Evolutionary conservation across 768 basidiomycete species (phyloP).

Genomic region (Strobilomyces confusus): DNA sequence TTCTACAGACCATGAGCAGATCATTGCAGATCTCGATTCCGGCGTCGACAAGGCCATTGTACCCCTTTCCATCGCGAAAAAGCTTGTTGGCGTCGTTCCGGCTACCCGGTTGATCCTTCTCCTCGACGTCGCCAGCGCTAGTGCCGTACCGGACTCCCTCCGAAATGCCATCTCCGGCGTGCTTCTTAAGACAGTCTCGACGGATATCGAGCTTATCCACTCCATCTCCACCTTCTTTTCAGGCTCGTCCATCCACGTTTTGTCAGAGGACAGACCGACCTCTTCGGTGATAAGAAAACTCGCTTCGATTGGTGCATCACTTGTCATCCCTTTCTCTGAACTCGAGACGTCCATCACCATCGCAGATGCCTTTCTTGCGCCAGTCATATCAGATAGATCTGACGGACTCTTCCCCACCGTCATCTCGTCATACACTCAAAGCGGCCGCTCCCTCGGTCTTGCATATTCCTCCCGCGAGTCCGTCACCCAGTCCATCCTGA

Average conservation of each 20-base stretch:
- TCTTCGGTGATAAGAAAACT: slow-evolving; percentile 58
- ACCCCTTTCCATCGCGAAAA: slow-evolving; percentile 59
- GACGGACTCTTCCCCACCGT: slow-evolving; percentile 95
- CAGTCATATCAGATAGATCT: slow-evolving; percentile 76
- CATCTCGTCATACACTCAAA: slow-evolving; percentile 65
- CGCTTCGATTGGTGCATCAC: slow-evolving; percentile 51
- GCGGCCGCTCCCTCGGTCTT: slow-evolving; percentile 78
- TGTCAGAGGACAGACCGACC: slow-evolving; percentile 53
- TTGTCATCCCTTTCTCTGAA: slow-evolving; percentile 68
- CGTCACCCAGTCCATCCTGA: slow-evolving; percentile 78
- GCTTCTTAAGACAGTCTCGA: slow-evolving; percentile 67
- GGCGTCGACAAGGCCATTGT: slow-evolving; percentile 82
- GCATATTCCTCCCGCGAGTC: slow-evolving; percentile 93
- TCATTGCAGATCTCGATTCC: slow-evolving; percentile 65
- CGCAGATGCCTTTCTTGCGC: slow-evolving; percentile 81
- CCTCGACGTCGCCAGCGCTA: slow-evolving; percentile 68
- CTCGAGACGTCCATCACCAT: slow-evolving; percentile 65
- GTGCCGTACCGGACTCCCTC: slow-evolving; percentile 70
- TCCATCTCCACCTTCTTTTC: slow-evolving; percentile 75
- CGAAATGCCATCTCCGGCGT: slow-evolving; percentile 75
- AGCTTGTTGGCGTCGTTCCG: slow-evolving; percentile 64
- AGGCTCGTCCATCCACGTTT: slow-evolving; percentile 59
- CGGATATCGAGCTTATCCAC: slow-evolving; percentile 72
- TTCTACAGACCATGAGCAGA: slow-evolving; percentile 47
- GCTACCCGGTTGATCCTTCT: slow-evolving; percentile 70